Evolutionary conservation across 2,329 filamentous ascomycete species (phyloP), one percentile per base, ranked within the genome.

Genomic region (Lizonia empirigonia): DNA sequence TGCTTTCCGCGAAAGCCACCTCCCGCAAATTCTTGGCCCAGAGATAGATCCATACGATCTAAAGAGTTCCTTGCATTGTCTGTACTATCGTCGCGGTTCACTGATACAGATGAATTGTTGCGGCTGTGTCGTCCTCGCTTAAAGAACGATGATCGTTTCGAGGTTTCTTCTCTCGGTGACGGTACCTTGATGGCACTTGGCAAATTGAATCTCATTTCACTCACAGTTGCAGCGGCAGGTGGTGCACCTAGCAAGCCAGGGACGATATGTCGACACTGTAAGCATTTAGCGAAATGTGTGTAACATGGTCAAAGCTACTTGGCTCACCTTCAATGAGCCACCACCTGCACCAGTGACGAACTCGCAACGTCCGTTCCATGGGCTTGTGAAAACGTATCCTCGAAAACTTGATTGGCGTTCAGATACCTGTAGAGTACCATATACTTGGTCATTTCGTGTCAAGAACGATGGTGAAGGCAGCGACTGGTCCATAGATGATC

Each of bases 191-290:
- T 71, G 56, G 78, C 72, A 39, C 81, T 83, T 1, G 91, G 91
- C 0, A 96, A 82, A 69, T 96, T 96, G 79, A 96, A 97, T 15
- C 92, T 85, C 52, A 97, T 78, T 72, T 97, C 93, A 71, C 90
- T 95, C 20, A 96, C 83, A 1, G 80, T 77, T 63, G 79, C 64
- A 53, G 78, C 47, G 64, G 62, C 36, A 58, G 63, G 69, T 32
- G 64, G 50, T 22, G 64, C 67, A 42, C 63, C 63, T 62, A 74
- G 66, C 49, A 65, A 67, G 45, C 78, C 76, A 22, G 82, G 80
- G 2, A 91, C 77, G n/a, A 83, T 76, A 70, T 95, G 90, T 48
- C 85, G 85, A 73, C 89, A 92, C 69, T 75, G 20, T 18, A 29
- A 2, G 12, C 24, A 4, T 42, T 69, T 53, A 62, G 50, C 39